Evolutionary conservation across 108 stramenopile genomes (phyloP), one percentile per base, ranked within the genome.

Genomic region (Discostella pseudostelligera): DNA sequence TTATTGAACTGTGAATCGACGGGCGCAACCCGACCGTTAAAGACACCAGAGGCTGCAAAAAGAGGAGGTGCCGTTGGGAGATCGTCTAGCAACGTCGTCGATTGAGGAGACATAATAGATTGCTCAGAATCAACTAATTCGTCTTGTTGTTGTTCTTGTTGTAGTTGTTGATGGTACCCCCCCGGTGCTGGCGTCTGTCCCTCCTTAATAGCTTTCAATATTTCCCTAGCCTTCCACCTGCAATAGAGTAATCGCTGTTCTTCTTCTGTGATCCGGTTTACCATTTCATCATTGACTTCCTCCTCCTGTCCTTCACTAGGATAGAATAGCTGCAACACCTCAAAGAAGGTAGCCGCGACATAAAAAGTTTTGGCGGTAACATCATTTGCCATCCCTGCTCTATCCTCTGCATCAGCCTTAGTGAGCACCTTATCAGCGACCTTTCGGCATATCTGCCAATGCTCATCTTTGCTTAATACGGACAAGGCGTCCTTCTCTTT

Each of bases 201-300:
- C 55, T 95, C 92, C 46, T 94, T 96, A 20, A 97, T 81, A 3
- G 93, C 92, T 65, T 95, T 97, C 40, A 97, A 66, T 67, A 95
- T 97, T 28, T 97, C 95, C 1, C 95, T 87, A 9, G 95, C 92
- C 59, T 96, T 95, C 93, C 93, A 97, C 62, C 96, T 97, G 55
- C 84, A 80, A 74, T 96, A 97, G 10, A 85, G 21, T 24, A 75
- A 65, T 39, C 74, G 59, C 57, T 90, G 80, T 53, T 81, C 71
- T 21, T 85, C 74, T 62, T 93, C 92, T 25, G 60, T 46, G 14
- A 36, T 66, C 16, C 62, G 42, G 24, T 60, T 57, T 49, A 12
- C 39, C 59, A 62, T 17, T 26, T 46, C 67, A 22, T 74, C 62
- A 48, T 62, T 60, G 28, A 72, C 67, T 16, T 44, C 59, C 69